phyloP scores from a whole-genome alignment of 495 filamentous ascomycete genomes.

The Penicillium soppii region DNA sequence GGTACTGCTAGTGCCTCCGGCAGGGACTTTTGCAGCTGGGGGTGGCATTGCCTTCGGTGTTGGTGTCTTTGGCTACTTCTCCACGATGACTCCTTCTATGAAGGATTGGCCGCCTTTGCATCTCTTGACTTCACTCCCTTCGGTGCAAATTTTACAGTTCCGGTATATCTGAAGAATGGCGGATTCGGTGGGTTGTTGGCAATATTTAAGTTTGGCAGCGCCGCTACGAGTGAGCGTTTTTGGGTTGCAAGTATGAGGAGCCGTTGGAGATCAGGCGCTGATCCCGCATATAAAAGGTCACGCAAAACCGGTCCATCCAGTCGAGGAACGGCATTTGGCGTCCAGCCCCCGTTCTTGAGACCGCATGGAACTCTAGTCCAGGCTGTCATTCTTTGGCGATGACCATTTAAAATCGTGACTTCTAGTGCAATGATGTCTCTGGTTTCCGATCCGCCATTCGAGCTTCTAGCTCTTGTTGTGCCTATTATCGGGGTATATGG shows the following conservation, averaged over 20 bases:
- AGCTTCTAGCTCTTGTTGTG: not conserved
- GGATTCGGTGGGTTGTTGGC: not conserved
- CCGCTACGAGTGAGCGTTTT: not conserved
- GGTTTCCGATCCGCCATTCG: not conserved
- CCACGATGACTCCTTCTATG: no score
- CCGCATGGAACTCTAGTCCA: not conserved
- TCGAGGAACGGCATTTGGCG: not conserved
- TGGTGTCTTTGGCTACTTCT: no score
- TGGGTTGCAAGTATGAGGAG: not conserved
- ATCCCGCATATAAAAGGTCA: not conserved
- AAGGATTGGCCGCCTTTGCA: no score
- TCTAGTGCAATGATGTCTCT: not conserved
- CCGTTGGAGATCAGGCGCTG: not conserved
- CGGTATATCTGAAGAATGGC: no score
- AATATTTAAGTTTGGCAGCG: not conserved
- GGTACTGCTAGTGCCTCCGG: no score
- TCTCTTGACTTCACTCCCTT: no score
- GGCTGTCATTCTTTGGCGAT: not conserved
- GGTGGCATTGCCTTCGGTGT: no score
- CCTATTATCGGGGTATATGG: not conserved
- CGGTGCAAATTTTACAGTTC: no score
- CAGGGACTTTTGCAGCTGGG: no score
- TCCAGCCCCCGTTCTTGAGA: not conserved
- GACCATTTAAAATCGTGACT: not conserved
- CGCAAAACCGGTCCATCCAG: not conserved